phyloP scores from a whole-genome alignment of 2,329 filamentous ascomycete species.

The Diatrype stigma region DNA sequence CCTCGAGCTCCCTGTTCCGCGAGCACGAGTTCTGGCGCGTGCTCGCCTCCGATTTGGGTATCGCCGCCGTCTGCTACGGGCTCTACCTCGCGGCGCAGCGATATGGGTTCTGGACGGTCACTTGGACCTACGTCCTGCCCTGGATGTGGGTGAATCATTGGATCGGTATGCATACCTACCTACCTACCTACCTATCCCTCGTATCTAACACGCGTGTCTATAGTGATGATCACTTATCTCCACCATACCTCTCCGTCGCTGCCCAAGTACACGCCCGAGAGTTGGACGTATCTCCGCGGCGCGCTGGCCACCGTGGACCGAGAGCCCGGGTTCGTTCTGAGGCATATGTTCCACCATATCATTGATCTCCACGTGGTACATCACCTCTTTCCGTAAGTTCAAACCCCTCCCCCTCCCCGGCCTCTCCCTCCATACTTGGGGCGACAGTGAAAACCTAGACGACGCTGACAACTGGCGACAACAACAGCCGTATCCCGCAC shows the following conservation, averaged over 20 bases:
- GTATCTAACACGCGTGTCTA: slow-evolving; percentile 6
- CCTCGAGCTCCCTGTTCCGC: slow-evolving; percentile 55
- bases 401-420: not conserved
- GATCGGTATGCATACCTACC: slow-evolving; percentile 46
- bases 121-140: slow-evolving; percentile 57
- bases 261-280: slow-evolving; percentile 49
- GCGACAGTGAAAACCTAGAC: slow-evolving; percentile 7
- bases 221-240: slow-evolving; percentile 70
- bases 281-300: slow-evolving; percentile 59
- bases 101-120: slow-evolving; percentile 50
- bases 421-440: not conserved
- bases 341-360: slow-evolving; percentile 61
- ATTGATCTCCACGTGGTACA: slow-evolving; percentile 62
- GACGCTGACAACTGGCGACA: not conserved
- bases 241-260: slow-evolving; percentile 54
- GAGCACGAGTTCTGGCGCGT: slow-evolving; percentile 50
- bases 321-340: slow-evolving; percentile 58
- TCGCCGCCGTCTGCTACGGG: slow-evolving; percentile 24
- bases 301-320: slow-evolving; percentile 59
- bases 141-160: slow-evolving; percentile 69
- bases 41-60: slow-evolving; percentile 47
- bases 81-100: slow-evolving; percentile 49
- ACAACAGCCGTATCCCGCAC: slow-evolving; percentile 51
- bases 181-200: not conserved
- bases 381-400: slow-evolving; percentile 52